phyloP scores from a whole-genome alignment of 2,329 filamentous ascomycete species.

The Septoria petroselini region DNA sequence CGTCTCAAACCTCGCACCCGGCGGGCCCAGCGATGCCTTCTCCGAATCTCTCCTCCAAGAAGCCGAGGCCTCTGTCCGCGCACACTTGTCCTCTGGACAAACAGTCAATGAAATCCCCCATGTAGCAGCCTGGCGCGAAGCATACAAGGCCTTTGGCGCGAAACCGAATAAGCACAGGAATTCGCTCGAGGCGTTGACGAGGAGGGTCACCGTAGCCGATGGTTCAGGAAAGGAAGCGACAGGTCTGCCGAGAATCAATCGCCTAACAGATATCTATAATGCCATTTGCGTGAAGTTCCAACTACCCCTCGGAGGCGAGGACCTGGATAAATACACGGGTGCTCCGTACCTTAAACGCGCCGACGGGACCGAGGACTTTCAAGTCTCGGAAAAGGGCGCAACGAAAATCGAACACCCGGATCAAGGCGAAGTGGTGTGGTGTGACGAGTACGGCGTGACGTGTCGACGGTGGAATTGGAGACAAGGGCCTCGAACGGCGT shows the following conservation, averaged over 20 bases:
- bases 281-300: constrained; percentile 42
- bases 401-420: constrained; percentile 24
- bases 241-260: constrained; percentile 41
- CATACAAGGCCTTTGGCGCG: constrained; percentile 42
- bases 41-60: constrained; percentile 36
- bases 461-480: constrained; percentile 45
- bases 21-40: constrained; percentile 34
- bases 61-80: constrained; percentile 29
- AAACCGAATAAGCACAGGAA: constrained; percentile 41
- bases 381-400: constrained; percentile 35
- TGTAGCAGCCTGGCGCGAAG: constrained; percentile 41
- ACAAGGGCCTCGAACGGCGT: constrained; percentile 39
- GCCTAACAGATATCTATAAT: constrained; percentile 43
- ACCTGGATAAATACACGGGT: constrained; percentile 41
- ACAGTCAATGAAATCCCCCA: constrained; percentile 38
- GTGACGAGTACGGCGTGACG: constrained; percentile 40
- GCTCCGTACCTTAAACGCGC: constrained; percentile 35
- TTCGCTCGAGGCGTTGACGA: constrained; percentile 40
- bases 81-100: constrained; percentile 11
- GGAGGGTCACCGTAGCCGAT: constrained; percentile 29
- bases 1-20: constrained; percentile 34
- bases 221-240: too few relatives aligned
- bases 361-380: constrained; percentile 39
- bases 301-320: constrained; percentile 42
- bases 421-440: constrained; percentile 42